These are phyloP conservation scores for Ophiocytium majus DNA, from an alignment of 352 stramenopile species.

Conservation along the genomic window DNA sequence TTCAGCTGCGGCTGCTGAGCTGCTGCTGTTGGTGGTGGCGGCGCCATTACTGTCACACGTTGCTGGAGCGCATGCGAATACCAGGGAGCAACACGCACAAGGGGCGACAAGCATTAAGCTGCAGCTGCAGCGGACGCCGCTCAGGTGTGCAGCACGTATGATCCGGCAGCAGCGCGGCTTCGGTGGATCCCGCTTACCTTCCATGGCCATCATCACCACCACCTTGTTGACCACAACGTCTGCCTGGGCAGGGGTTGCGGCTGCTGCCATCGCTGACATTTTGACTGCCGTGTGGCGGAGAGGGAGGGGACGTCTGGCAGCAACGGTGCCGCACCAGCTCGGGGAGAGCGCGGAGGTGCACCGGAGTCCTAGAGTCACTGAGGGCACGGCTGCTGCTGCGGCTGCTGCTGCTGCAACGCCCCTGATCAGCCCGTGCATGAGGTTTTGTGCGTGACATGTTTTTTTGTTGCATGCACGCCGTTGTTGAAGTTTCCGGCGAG, in stretches of 20 bases:
- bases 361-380: neutral
- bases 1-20: neutral
- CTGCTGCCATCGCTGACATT: no score
- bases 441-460: no score
- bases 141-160: neutral
- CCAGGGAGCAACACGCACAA: neutral
- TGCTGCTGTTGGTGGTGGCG: no score
- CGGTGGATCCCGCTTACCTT: constrained; percentile 1
- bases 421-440: no score
- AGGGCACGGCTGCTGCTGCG: no score
- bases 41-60: no score
- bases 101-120: neutral
- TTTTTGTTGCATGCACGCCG: no score
- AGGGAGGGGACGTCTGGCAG: neutral
- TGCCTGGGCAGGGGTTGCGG: neutral
- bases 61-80: no score
- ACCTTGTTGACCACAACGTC: constrained; percentile 22
- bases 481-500: no score
- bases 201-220: constrained; percentile 28
- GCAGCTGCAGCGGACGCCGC: neutral
- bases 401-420: no score
- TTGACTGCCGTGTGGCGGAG: neutral
- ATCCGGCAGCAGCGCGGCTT: neutral
- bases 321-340: neutral
- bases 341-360: neutral